Percentiles rank a stretch among this genome's conserved stretches.
phyloP scores from a whole-genome alignment of 495 filamentous ascomycete species.

The Penicillium lagena region DNA sequence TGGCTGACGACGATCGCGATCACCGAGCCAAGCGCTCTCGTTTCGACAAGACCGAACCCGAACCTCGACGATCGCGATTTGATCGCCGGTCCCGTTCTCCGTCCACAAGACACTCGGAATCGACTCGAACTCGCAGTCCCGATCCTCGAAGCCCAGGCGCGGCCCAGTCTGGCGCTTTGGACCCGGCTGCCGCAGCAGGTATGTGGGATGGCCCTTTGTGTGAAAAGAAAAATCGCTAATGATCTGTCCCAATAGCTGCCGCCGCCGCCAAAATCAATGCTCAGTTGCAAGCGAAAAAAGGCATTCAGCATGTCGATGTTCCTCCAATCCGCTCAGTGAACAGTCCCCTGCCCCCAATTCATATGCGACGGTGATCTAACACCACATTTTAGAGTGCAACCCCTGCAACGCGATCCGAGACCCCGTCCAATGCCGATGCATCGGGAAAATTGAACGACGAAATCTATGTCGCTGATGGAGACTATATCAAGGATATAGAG shows the following conservation, averaged over 20 bases:
- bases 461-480: constrained; percentile 89
- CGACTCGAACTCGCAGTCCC: constrained; percentile 66
- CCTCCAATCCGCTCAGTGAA: constrained; percentile 72
- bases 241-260: constrained; percentile 51
- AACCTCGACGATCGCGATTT: constrained; percentile 70
- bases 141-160: constrained; percentile 46
- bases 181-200: constrained; percentile 88
- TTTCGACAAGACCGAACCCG: constrained; percentile 83
- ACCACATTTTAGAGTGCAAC: constrained; percentile 37
- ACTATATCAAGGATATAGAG: constrained; percentile 97
- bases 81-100: constrained; percentile 86
- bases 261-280: constrained; percentile 94
- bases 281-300: constrained; percentile 85
- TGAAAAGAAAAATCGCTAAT: constrained; percentile 13
- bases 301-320: constrained; percentile 89
- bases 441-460: constrained; percentile 68
- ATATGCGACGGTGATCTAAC: not conserved
- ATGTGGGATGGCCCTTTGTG: constrained; percentile 10
- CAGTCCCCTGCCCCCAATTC: not conserved
- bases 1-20: constrained; percentile 77
- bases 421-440: constrained; percentile 40
- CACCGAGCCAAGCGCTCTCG: constrained; percentile 78
- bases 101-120: constrained; percentile 51
- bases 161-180: constrained; percentile 34
- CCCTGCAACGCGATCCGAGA: constrained; percentile 38